Evolutionary conservation across 2,329 filamentous ascomycete species (phyloP).

Genomic region (Arthrobotrys iridis): DNA sequence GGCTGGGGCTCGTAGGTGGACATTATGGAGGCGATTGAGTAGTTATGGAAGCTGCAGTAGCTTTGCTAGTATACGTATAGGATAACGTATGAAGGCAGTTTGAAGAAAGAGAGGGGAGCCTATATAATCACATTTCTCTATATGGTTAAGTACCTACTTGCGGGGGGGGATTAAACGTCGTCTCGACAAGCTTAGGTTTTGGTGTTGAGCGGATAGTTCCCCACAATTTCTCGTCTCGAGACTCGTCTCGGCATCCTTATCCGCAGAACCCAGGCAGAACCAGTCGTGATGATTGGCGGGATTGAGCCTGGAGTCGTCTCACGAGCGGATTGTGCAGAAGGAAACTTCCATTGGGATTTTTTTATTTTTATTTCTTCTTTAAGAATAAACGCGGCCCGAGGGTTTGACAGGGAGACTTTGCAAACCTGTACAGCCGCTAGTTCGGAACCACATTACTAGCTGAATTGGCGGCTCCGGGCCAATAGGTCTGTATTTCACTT

Average conservation of each 20-base stretch:
- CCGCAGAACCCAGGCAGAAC: not conserved
- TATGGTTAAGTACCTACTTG: not conserved
- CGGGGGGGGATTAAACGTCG: slow-evolving; percentile 12
- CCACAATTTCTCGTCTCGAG: slow-evolving; percentile 48
- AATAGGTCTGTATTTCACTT: too few species aligned
- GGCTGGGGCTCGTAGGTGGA: slow-evolving; percentile 25
- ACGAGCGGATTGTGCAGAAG: too few species aligned
- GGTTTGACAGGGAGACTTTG: too few species aligned
- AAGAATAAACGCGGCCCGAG: too few species aligned
- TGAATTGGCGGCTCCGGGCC: too few species aligned
- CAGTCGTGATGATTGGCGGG: not conserved
- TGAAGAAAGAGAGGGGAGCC: not conserved
- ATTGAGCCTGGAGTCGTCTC: too few species aligned
- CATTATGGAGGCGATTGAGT: slow-evolving; percentile 5
- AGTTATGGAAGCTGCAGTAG: not conserved
- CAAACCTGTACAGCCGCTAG: too few species aligned
- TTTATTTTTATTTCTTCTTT: too few species aligned
- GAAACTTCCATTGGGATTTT: too few species aligned
- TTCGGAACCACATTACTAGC: too few species aligned
- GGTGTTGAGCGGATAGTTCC: slow-evolving; percentile 25
- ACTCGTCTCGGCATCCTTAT: slow-evolving; percentile 37
- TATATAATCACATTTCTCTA: not conserved
- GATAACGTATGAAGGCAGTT: not conserved
- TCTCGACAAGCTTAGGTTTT: slow-evolving; percentile 23
- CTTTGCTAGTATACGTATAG: not conserved